Evolutionary conservation across 2,329 filamentous ascomycete genomes (phyloP), one percentile per base, ranked within the genome.

Genomic region (Balansia obtecta): DNA sequence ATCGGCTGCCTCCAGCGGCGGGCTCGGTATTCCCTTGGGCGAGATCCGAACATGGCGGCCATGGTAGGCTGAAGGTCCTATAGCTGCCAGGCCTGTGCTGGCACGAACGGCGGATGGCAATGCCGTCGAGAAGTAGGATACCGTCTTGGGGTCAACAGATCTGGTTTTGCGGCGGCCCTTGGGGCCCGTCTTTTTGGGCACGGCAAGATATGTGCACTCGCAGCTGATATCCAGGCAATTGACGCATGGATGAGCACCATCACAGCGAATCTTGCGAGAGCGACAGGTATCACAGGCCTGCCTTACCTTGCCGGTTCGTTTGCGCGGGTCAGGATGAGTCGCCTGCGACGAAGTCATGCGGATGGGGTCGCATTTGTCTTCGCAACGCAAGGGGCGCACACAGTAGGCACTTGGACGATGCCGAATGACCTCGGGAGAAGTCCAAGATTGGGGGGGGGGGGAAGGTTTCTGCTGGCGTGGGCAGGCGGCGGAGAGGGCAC

Each of bases 231-330:
- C 42, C n/a, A 20, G 44, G 32, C 63, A 65, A 51, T 62, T 64
- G 4, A 45, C 30, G 40, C 63, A 65, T 0, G 63, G 62, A 1
- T 44, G 49, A 1, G 42, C 39, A 3, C 62, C 60, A 44, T 65
- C 55, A 16, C 63, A 65, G 22, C 63, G 61, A 0, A 61, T 55
- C 45, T 65, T 65, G 3, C 60, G 52, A 4, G 43, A 45, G 32
- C 61, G 62, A n/a, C 63, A 65, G 11, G 55, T 44, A 45, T 65
- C 63, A 27, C 63, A 65, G 1, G 63, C 63, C 44, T 65, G 61
- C 45, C 53, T 56, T 13, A 60, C 54, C 50, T 60, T 63, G 48
- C 47, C 34, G 40, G 42, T 27, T 13, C 41, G 47, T 49, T 40
- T 49, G 47, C 47, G 47, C 18, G 47, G 40, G 43, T 44, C 41